phyloP scores from a whole-genome alignment of 108 stramenopile species.

The Conticribra guillardii region DNA sequence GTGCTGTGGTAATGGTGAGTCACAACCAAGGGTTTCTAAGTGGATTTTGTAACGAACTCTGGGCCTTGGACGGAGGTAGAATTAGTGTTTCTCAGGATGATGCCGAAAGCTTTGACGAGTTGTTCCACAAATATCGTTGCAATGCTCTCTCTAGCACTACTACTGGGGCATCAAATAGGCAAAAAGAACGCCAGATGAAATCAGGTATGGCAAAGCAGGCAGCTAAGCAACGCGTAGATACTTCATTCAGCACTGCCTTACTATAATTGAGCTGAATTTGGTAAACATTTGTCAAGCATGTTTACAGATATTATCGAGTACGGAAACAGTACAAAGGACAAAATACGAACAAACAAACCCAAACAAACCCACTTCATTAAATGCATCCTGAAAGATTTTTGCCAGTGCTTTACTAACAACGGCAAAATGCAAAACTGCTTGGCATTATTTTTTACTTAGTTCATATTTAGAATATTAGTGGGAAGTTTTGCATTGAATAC shows the following conservation, averaged over 20 bases:
- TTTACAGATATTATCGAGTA: no score
- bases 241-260: conserved; percentile 22
- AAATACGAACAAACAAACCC: no score
- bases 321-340: no score
- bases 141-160: conserved; percentile 17
- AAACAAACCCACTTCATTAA: no score
- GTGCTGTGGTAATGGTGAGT: conserved; percentile 87
- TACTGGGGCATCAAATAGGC: conserved; percentile 10
- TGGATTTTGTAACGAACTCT: conserved; percentile 73
- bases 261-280: no score
- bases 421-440: no score
- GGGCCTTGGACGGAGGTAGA: conserved; percentile 74
- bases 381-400: no score
- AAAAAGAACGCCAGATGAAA: conserved; percentile 38
- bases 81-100: conserved; percentile 59
- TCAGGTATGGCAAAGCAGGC: conserved; percentile 56
- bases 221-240: conserved; percentile 30
- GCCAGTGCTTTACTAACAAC: no score
- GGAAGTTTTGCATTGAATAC: no score
- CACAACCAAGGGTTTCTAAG: conserved; percentile 87
- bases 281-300: no score
- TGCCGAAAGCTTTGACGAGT: conserved; percentile 60
- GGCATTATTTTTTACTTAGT: no score
- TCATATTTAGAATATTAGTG: no score
- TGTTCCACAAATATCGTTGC: conserved; percentile 56